Evolutionary conservation across 208 protist genomes (phyloP), one percentile per base, ranked within the genome.

Genomic region (Leishmania amazonensis): DNA sequence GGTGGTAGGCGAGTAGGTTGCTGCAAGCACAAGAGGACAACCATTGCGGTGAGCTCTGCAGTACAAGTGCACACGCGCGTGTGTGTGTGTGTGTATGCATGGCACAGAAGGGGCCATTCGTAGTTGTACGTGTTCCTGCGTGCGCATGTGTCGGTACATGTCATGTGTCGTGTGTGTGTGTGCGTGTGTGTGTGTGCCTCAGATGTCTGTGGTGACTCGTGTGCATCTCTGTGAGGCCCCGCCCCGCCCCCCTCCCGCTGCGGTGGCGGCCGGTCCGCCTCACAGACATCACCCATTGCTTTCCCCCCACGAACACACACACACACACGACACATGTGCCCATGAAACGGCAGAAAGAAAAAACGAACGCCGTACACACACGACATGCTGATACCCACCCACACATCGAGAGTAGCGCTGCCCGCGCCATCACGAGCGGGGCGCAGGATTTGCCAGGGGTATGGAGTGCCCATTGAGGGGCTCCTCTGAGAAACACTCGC

Each of bases 111-210:
- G 6, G 60, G 28, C 7, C n/a, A 13, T 38, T 35, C 60, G n/a
- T 28, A 38, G 60, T 65, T 65, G 60, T 8, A 35, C n/a, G 28
- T 28, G 60, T 35, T 65, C 60, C 7, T 65, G 42, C 9, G 11
- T 70, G 45, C 42, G 13, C n/a, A 54, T 80, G 28, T 58, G 49
- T 73, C 9, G 49, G 57, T 47, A 47, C 45, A 47, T 47, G 45
- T 11, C 70, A n/a, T 81, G 28, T 71, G 28, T 45, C 57, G 57
- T 70, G 24, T 75, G 75, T 67, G 80, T n/a, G 24, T 31, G n/a
- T 58, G 57, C 58, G 24, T 75, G 75, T 67, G 80, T n/a, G 24
- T 31, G n/a, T 58, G 13, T 58, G 21, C 7, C 3, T 62, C 13
- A 35, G 28, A 67, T 24, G n/a, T 4, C 15, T 35, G 62, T 19